Evolutionary conservation across 768 basidiomycete species (phyloP).

Genomic region (Phlebiopsis gigantea): DNA sequence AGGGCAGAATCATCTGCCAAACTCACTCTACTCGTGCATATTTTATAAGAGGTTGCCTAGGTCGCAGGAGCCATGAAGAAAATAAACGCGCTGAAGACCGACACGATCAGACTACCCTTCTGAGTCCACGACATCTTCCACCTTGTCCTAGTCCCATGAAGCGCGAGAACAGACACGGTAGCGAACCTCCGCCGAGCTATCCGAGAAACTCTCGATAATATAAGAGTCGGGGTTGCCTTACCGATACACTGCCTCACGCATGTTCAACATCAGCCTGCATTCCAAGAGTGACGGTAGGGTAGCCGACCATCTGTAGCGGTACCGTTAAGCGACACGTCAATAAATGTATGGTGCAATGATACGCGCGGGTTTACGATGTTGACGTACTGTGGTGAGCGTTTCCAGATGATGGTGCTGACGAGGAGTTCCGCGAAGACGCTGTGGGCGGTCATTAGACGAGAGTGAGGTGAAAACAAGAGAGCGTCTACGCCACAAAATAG

Average conservation of each 20-base stretch:
- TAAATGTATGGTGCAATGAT: not conserved
- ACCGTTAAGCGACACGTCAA: too few species aligned
- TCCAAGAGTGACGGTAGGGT: conserved; percentile 23
- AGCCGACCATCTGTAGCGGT: conserved; percentile 19
- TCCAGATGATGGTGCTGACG: conserved; percentile 18
- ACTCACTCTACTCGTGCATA: too few species aligned
- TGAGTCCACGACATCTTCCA: too few species aligned
- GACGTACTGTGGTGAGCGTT: conserved; percentile 14
- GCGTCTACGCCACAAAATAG: conserved; percentile 19
- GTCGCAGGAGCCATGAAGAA: too few species aligned
- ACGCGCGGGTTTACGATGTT: conserved; percentile 22
- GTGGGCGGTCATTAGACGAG: not conserved
- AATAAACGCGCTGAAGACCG: too few species aligned
- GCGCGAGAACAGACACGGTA: not conserved
- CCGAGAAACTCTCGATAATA: conserved; percentile 9
- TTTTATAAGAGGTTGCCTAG: too few species aligned
- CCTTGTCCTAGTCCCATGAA: not conserved
- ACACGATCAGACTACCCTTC: too few species aligned
- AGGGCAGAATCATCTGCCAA: too few species aligned
- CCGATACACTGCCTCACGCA: conserved; percentile 14
- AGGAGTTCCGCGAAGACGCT: conserved; percentile 19
- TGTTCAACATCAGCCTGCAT: conserved; percentile 19
- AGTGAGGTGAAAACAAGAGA: too few species aligned
- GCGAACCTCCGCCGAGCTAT: not conserved
- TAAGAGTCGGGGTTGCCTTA: conserved; percentile 2